Percentiles rank a stretch among this genome's conserved stretches.
Evolutionary conservation across 2,329 filamentous ascomycete genomes (phyloP).

Genomic region (Aspergillus melleus): DNA sequence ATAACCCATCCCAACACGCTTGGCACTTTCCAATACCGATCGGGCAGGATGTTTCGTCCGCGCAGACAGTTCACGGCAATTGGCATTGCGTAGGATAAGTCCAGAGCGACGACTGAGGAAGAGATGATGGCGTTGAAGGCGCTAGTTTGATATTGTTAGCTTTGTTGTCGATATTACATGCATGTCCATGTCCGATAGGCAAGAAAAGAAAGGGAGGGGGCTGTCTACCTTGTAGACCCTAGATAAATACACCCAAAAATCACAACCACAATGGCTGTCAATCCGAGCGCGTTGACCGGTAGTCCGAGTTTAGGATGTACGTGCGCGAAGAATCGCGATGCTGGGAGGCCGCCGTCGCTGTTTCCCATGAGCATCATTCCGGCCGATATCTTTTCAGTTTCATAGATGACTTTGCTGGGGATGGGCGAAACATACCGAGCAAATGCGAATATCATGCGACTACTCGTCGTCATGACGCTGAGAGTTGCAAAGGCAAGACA

Average conservation of each 20-base stretch:
- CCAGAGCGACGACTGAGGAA: slow-evolving; percentile 69
- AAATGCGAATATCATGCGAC: slow-evolving; percentile 34
- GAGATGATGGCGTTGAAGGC: slow-evolving; percentile 72
- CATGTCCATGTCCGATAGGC: too few relatives aligned
- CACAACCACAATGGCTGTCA: slow-evolving; percentile 62
- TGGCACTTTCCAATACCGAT: slow-evolving; percentile 58
- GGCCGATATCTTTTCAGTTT: neutral
- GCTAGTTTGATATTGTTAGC: slow-evolving; percentile 29
- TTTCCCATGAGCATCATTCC: neutral
- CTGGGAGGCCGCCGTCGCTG: slow-evolving; percentile 66
- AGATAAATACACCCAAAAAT: slow-evolving; percentile 70
- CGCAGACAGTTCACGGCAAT: slow-evolving; percentile 67
- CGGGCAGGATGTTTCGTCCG: slow-evolving; percentile 64
- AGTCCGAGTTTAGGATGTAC: slow-evolving; percentile 62
- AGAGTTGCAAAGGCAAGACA: slow-evolving; percentile 31
- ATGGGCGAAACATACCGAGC: slow-evolving; percentile 19
- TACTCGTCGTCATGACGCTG: slow-evolving; percentile 34
- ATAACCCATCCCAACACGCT: slow-evolving; percentile 58
- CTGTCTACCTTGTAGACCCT: slow-evolving; percentile 54
- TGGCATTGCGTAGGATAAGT: slow-evolving; percentile 72
- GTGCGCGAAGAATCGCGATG: slow-evolving; percentile 58
- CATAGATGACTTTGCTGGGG: neutral
- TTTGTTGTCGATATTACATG: too few relatives aligned
- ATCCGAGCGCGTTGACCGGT: slow-evolving; percentile 64
- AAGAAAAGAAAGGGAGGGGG: too few relatives aligned